Evolutionary conservation across 164 flowering plant species (phyloP), one percentile per base, ranked within the genome.

Genomic region (Kingdonia uniflora): DNA sequence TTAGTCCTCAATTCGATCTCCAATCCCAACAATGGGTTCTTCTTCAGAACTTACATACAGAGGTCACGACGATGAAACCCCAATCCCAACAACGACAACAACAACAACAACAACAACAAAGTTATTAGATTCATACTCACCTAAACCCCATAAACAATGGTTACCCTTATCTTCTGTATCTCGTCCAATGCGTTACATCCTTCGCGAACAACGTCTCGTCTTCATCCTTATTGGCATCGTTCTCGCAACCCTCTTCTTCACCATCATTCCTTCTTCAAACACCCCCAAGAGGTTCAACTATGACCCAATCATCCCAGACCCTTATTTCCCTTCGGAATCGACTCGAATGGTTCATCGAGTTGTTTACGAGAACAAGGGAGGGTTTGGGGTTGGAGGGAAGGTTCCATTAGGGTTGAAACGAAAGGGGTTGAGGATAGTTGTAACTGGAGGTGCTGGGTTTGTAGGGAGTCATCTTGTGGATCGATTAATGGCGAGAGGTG

Each of bases 381-480:
- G 67, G 47, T 46, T 64, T 37, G 58, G 54, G 53, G 11, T 76
- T 1, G 78, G 70, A 8, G 91, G 85, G 35, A 84, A 81, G 68
- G 37, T 88, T 1, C 96, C 96, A 7, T 62, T 88, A 60, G 95
- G 95, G 26, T 49, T 88, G 73, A 83, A 80, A 57, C 43, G 85
- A 48, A 81, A 80, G 70, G 87, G 88, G 16, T 54, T 78, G 44
- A 51, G 96, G 61, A 77, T 88, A 59, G 91, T 88, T 35, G 96
- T 88, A 1, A 85, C 96, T 1, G 96, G 96, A 8, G 96, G 96
- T 12, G 96, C 95, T 11, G 96, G 96, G 20, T 88, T 88, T 68
- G 96, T 88, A 11, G 96, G 96, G 37, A 82, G 91, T 25, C 96
- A 88, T 55, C 68, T 88, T 0, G 96, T 88, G 42, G 96, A 88